These are phyloP conservation scores for Clarireedia homoeocarpa DNA, from an alignment of 2,329 filamentous ascomycete species.

Conservation along the genomic window DNA sequence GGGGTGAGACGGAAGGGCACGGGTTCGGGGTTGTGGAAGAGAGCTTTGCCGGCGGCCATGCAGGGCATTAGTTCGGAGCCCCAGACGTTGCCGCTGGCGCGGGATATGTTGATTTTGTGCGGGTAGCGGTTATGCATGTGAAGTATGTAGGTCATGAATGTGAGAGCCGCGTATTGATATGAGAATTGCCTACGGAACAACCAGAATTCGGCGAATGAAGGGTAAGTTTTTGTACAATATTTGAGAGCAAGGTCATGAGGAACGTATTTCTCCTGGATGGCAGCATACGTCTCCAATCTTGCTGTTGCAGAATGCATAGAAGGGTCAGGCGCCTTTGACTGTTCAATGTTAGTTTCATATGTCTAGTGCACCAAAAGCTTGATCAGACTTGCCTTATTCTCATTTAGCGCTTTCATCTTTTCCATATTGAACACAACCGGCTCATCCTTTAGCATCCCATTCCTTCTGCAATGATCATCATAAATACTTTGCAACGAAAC, in stretches of 20 bases:
- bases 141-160: conserved; percentile 98
- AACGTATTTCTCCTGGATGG: conserved; percentile 91
- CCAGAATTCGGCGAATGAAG: conserved; percentile 92
- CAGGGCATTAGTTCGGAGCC: conserved; percentile 87
- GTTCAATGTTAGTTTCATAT: conserved; percentile 30
- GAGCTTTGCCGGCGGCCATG: conserved; percentile 75
- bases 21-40: conserved; percentile 90
- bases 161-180: conserved; percentile 88
- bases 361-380: not conserved
- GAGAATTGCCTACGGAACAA: conserved; percentile 95
- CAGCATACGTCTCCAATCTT: conserved; percentile 83
- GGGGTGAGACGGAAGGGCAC: conserved; percentile 97
- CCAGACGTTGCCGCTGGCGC: conserved; percentile 88
- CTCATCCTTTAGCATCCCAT: conserved; percentile 86
- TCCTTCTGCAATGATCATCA: conserved; percentile 88
- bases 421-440: conserved; percentile 94
- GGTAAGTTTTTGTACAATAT: conserved; percentile 84
- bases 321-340: conserved; percentile 59
- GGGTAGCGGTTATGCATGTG: conserved; percentile 96
- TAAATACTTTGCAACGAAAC: conserved; percentile 92
- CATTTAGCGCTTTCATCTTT: conserved; percentile 71
- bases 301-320: conserved; percentile 61
- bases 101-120: conserved; percentile 88
- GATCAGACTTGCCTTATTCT: conserved; percentile 36
- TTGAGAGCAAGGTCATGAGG: conserved; percentile 74